phyloP scores from a whole-genome alignment of 257 asterid species.

The Eustoma russellianum region DNA sequence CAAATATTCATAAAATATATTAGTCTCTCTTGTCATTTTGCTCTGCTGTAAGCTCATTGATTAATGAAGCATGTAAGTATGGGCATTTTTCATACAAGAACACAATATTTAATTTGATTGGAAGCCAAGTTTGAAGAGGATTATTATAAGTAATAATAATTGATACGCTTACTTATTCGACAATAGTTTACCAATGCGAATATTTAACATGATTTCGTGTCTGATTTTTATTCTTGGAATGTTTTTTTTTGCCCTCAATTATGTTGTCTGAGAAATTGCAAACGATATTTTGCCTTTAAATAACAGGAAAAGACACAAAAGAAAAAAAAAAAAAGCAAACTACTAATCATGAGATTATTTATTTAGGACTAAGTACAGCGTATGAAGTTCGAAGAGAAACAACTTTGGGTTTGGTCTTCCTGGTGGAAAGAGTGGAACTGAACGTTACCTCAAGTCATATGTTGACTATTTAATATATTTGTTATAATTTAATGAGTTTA shows the following conservation, averaged over 20 bases:
- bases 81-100: conserved; percentile 3
- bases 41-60: conserved; percentile 28
- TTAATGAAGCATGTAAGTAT: not conserved
- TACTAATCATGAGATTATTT: too few species aligned
- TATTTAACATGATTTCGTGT: conserved; percentile 1
- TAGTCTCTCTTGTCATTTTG: conserved; percentile 12
- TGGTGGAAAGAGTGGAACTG: too few species aligned
- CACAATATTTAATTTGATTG: conserved; percentile 5
- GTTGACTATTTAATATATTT: too few species aligned
- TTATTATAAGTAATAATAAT: not conserved
- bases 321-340: too few species aligned
- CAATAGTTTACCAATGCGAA: not conserved
- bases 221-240: not conserved
- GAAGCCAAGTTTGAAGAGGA: conserved; percentile 8
- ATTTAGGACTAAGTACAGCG: too few species aligned
- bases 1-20: conserved; percentile 1
- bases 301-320: too few species aligned
- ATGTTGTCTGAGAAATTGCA: not conserved
- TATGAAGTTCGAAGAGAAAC: too few species aligned
- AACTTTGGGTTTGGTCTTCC: too few species aligned
- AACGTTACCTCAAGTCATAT: too few species aligned
- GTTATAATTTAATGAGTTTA: too few species aligned
- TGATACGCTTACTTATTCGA: too few species aligned
- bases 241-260: conserved; percentile 1
- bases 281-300: too few species aligned